Conservation (phyloP, 2,329 filamentous ascomycete species). For the Xylaria hypoxylon region DNA sequence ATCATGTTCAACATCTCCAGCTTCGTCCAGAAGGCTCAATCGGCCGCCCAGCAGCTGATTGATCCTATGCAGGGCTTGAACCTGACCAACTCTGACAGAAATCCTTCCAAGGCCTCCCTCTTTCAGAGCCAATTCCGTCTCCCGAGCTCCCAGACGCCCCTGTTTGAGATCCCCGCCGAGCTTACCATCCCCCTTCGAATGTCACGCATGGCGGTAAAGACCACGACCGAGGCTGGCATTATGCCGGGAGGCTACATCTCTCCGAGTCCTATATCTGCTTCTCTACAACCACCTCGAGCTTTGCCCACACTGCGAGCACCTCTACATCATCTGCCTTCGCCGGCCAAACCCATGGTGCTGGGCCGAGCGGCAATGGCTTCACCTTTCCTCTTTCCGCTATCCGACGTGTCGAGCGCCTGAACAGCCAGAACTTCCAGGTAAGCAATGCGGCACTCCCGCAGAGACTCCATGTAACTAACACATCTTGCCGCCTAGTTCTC, state of each 20-base stretch:
- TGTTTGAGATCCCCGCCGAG: constrained; percentile 97
- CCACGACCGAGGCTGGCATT: constrained; percentile 82
- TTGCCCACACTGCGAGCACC: constrained; percentile 81
- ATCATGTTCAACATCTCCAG: constrained; percentile 74
- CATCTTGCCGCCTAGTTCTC: constrained; percentile 74
- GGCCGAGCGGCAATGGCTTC: constrained; percentile 94
- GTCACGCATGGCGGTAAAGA: constrained; percentile 77
- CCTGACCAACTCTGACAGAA: constrained; percentile 78
- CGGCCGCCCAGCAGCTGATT: constrained; percentile 83
- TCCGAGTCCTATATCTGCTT: constrained; percentile 97
- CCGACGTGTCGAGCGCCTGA: constrained; percentile 88
- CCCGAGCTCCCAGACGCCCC: constrained; percentile 88
- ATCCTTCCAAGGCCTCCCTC: constrained; percentile 89
- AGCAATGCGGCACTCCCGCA: constrained; percentile 23
- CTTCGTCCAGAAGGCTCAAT: constrained; percentile 87
- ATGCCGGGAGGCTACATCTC: constrained; percentile 91
- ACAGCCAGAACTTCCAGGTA: constrained; percentile 87
- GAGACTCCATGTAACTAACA: constrained; percentile 16
- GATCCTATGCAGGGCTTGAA: constrained; percentile 84
- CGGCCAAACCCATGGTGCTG: constrained; percentile 91
- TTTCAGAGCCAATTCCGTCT: constrained; percentile 98
- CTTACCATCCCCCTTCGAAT: constrained; percentile 85
- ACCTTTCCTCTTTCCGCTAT: constrained; percentile 93
- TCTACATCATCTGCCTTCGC: constrained; percentile 86
- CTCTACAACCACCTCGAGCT: constrained; percentile 91